Evolutionary conservation across 2,329 filamentous ascomycete species (phyloP), one percentile per base, ranked within the genome.

Genomic region (Fulvia fulva): DNA sequence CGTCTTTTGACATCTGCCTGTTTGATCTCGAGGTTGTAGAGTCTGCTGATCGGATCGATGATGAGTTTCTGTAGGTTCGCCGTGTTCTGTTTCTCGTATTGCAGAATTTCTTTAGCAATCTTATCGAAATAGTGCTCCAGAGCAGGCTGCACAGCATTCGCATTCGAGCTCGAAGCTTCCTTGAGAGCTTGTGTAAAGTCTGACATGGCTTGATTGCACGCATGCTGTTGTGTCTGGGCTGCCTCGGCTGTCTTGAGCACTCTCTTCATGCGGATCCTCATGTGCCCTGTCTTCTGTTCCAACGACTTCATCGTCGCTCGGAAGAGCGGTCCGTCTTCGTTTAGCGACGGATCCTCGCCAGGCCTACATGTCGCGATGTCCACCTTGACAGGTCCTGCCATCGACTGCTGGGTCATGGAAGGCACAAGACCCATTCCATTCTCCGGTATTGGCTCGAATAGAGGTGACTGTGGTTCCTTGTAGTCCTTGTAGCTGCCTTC

Each of bases 51-150:
- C 0, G 95, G 95, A 45, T 99, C 94, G 65, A 99, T 96, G 69
- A 99, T 92, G 54, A 96, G 88, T 71, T 87, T 93, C 69, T 97
- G 92, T 32, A 99, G 81, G 68, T 96, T 93, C 41, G 78, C 68
- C 0, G 90, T 87, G 71, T 97, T 97, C 63, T 89, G 85, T 61
- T 86, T 87, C 75, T 99, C 92, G 71, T 97, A 97, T 0, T 79
- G 75, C 37, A 97, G 77, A 47, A 99, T 97, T 71, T 97, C 91
- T 61, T 88, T 87, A 3, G 93, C 92, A 65, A 96, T 97, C 69
- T 92, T 96, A 75, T 97, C 92, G 69, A 97, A 99, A 73, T 99
- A 99, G 74, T 99, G 92, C 62, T 99, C 94, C 59, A 99, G 82
- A 4, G 93, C 94, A 16, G 94, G 95, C 70, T 96, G 91, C n/a